phyloP scores from a whole-genome alignment of 139 green algal species.

The Bryopsis sp. region DNA sequence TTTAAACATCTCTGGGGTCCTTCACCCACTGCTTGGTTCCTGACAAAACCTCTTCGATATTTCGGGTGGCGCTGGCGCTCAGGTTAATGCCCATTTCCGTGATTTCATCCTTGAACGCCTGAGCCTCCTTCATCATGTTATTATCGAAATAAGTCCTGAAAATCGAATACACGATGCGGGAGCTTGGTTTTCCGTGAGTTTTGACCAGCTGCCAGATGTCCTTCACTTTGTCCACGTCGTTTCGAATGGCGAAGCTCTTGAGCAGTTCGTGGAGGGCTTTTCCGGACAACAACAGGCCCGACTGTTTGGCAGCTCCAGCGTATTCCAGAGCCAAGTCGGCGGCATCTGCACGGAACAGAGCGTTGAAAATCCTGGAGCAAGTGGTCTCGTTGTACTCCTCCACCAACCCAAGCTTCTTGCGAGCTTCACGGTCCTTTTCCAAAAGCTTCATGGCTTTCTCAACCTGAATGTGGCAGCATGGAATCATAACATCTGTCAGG shows the following conservation, averaged over 20 bases:
- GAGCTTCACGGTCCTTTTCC: background rate
- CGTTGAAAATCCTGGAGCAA: constrained; percentile 14
- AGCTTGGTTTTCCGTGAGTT: constrained; percentile 10
- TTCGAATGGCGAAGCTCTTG: constrained; percentile 11
- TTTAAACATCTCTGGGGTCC: no score
- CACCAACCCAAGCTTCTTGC: background rate
- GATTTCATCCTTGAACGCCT: background rate
- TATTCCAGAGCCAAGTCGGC: background rate
- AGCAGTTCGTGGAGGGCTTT: constrained; percentile 16
- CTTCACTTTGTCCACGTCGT: constrained; percentile 14
- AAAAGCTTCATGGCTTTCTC: constrained; percentile 15
- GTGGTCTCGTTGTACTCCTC: constrained; percentile 19
- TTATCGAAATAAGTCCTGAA: constrained; percentile 19
- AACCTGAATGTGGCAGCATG: no score
- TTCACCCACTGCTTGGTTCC: constrained; percentile 10
- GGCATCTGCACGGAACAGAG: constrained; percentile 1
- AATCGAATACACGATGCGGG: constrained; percentile 17
- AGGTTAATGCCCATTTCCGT: constrained; percentile 8
- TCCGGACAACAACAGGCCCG: constrained; percentile 5
- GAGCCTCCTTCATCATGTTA: constrained; percentile 8
- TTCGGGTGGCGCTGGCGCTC: constrained; percentile 12
- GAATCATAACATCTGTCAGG: no score
- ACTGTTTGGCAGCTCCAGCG: background rate
- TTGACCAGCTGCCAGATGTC: constrained; percentile 16
- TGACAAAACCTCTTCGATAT: constrained; percentile 15